These are phyloP conservation scores for Skeletonema menzelii DNA, from an alignment of 108 stramenopile genomes.

Conservation along the genomic window DNA sequence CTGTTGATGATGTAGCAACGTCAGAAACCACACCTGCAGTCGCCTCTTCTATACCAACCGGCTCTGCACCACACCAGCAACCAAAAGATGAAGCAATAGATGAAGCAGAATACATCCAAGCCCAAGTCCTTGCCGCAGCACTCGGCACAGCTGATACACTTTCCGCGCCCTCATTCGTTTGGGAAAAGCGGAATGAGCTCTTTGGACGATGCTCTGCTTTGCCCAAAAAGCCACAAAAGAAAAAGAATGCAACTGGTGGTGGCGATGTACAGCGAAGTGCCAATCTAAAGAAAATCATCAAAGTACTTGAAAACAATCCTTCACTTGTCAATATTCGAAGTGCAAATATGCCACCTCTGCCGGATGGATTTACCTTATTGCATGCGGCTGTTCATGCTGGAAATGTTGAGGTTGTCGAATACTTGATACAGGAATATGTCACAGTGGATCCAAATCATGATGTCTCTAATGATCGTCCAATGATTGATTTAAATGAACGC, in stretches of 20 bases:
- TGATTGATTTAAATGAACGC: constrained; percentile 34
- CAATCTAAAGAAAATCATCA: constrained; percentile 32
- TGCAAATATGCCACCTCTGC: constrained; percentile 44
- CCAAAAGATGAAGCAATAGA: background rate
- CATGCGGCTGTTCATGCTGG: constrained; percentile 62
- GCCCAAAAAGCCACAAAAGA: background rate
- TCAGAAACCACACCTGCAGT: background rate
- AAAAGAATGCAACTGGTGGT: background rate
- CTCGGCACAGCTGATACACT: constrained; percentile 7
- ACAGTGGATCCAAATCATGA: background rate
- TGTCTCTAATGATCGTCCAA: background rate
- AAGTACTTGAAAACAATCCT: constrained; percentile 36
- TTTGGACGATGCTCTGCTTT: constrained; percentile 14
- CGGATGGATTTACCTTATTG: constrained; percentile 81
- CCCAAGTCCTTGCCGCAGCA: constrained; percentile 22
- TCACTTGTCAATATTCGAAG: constrained; percentile 42
- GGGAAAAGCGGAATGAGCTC: constrained; percentile 13
- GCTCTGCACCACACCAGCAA: background rate
- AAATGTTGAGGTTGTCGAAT: constrained; percentile 34
- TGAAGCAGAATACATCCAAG: background rate
- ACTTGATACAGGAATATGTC: constrained; percentile 25
- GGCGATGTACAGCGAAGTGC: constrained; percentile 43
- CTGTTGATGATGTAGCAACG: background rate
- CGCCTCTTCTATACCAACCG: background rate
- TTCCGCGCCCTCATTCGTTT: constrained; percentile 10